Evolutionary conservation across 2,329 filamentous ascomycete species (phyloP), one percentile per base, ranked within the genome.

Genomic region (Apiospora koreana): DNA sequence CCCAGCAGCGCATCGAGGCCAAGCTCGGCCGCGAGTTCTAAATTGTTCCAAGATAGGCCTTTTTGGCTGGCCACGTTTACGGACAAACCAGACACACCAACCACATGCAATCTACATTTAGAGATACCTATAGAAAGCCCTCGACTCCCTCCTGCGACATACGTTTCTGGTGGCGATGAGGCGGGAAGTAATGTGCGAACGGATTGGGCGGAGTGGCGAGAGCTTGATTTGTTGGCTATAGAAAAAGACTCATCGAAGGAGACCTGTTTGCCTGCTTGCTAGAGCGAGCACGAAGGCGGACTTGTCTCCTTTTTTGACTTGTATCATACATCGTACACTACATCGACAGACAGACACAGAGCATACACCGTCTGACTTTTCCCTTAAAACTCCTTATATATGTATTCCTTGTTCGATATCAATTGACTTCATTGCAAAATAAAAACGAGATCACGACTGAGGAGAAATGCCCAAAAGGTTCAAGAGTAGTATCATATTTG

Each of bases 1-100:
- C 89, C 1, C 81, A 84, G 77, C 81, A 81, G 77, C 82, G 83
- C 76, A 80, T 92, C 65, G 80, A 78, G 65, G 80, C 84, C 76
- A 83, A 82, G 70, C 79, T 91, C 64, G 86, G 87, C 46, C 77
- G 82, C 70, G 76, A 79, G 38, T 81, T 86, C 67, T 85, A 54
- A 62, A 46, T 9, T 18, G 16, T 28, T 21, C 35, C 8, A 28
- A 14, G 21, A 54, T 21, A 38, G 18, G 54, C 50, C 31, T 38
- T 38, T 8, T 28, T 38, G 18, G 18, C 54, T 62, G 31, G 43
- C 8, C 21, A 7, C 43, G 3, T 58, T 14, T 38, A 12, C 54
- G 31, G 28, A 1, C 8, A n/a, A 7, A 35, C 12, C 28, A 62
- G 48, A 28, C 23, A 54, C 48, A 28, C 31, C 31, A 38, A 18